Percentiles rank a stretch among this genome's conserved stretches.
phyloP scores from a whole-genome alignment of 2,329 filamentous ascomycete genomes.

The Pseudocercospora vitis region DNA sequence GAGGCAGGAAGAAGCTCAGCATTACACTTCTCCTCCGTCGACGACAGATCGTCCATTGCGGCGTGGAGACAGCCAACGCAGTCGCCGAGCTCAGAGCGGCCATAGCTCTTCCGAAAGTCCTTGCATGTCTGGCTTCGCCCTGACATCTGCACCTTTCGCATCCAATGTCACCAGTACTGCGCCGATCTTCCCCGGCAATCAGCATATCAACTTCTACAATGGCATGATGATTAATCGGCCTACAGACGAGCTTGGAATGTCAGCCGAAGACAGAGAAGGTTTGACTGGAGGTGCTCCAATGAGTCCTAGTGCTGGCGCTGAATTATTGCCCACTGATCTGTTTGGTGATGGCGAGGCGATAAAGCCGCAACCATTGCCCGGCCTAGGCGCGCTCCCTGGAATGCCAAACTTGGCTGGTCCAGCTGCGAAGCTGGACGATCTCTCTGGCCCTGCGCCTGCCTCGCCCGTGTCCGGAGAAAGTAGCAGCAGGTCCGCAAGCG shows the following conservation, averaged over 20 bases:
- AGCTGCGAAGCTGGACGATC: slow-evolving; percentile 14
- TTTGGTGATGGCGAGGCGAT: slow-evolving; percentile 37
- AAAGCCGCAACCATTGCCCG: slow-evolving; percentile 31
- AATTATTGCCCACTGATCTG: slow-evolving; percentile 67
- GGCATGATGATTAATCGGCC: slow-evolving; percentile 58
- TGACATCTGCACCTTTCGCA: slow-evolving; percentile 36
- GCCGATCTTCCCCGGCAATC: slow-evolving; percentile 52
- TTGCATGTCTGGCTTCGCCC: slow-evolving; percentile 28
- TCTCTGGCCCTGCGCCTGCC: background rate
- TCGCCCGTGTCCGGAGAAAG: slow-evolving; percentile 44
- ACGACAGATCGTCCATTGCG: slow-evolving; percentile 25
- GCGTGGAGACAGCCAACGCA: slow-evolving; percentile 44
- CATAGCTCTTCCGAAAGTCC: slow-evolving; percentile 34
- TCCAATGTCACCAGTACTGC: slow-evolving; percentile 50
- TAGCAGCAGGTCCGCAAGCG: slow-evolving; percentile 45
- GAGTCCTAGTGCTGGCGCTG: slow-evolving; percentile 71
- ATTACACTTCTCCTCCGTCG: slow-evolving; percentile 28
- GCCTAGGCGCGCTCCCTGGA: slow-evolving; percentile 41
- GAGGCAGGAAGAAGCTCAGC: slow-evolving; percentile 33
- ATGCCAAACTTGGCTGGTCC: slow-evolving; percentile 36
- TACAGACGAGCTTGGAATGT: slow-evolving; percentile 49
- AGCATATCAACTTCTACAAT: slow-evolving; percentile 60
- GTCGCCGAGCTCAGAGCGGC: slow-evolving; percentile 41
- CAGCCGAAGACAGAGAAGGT: slow-evolving; percentile 63
- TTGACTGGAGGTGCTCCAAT: slow-evolving; percentile 67